Evolutionary conservation across 2,329 filamentous ascomycete species (phyloP).

Genomic region (Exophiala viscosa): DNA sequence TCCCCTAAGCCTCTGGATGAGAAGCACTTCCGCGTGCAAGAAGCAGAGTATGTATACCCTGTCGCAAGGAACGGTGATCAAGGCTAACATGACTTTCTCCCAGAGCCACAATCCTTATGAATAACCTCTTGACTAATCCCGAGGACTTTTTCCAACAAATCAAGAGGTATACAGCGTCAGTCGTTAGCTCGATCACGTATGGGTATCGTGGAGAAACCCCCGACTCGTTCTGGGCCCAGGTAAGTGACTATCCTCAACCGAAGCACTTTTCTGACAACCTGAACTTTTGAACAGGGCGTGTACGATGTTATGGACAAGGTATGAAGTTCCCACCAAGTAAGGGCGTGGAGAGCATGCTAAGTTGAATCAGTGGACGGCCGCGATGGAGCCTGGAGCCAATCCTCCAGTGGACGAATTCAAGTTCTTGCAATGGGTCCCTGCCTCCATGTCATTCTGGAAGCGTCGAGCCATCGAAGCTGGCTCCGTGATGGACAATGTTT

Average conservation of each 20-base stretch:
- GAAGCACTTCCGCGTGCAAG: background rate
- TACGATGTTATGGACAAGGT: too few species aligned
- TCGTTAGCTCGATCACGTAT: too few species aligned
- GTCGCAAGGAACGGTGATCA: background rate
- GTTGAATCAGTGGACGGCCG: background rate
- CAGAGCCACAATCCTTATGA: background rate
- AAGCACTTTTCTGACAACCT: too few species aligned
- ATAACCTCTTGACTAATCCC: background rate
- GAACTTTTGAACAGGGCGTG: too few species aligned
- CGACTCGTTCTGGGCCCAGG: too few species aligned
- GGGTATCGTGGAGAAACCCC: too few species aligned
- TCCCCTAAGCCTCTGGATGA: background rate
- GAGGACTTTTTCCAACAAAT: background rate
- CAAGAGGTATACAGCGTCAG: too few species aligned
- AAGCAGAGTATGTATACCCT: constrained; percentile 1
- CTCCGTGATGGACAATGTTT: constrained; percentile 40
- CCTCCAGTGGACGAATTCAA: constrained; percentile 25
- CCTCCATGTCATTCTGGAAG: constrained; percentile 35
- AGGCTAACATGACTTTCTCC: background rate
- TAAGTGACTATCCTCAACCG: too few species aligned
- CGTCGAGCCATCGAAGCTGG: constrained; percentile 35
- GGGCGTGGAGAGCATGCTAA: background rate
- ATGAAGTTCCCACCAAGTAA: too few species aligned
- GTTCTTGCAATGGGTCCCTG: constrained; percentile 18
- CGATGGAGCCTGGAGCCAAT: constrained; percentile 18